Evolutionary conservation across 345 rosid species (phyloP), one percentile per base, ranked within the genome.

Genomic region (Ceriops decandra): DNA sequence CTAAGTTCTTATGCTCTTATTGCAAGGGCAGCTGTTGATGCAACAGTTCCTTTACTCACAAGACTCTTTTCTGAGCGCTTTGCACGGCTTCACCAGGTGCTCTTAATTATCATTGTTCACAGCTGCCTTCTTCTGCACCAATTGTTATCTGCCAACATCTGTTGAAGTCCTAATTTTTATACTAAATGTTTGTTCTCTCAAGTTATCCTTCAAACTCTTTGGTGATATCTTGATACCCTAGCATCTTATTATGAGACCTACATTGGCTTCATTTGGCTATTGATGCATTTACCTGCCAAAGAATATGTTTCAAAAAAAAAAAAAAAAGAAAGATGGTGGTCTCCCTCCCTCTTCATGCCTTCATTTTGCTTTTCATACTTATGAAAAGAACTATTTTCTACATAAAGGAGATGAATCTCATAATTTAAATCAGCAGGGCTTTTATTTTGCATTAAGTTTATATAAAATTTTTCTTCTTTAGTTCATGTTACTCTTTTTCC

Each of bases 1-100:
- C 83, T 95, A 76, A 86, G 85, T 72, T 91, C 97, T 56, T 95
- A 95, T 86, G 97, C 97, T 49, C 95, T 95, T 77, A 89, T 95
- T 72, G 99, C 90, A 52, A 88, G 99, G 86, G 95, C 92, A 61
- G 84, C 97, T 68, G 81, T 84, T 65, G 96, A 87, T 82, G 76
- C 82, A 66, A 86, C 99, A 77, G 77, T 91, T 79, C 97, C 95
- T 56, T 83, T 88, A 60, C 89, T 95, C 53, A 78, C 87, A 52
- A 79, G 88, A 68, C 71, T 77, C 35, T 88, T 91, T 73, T 71
- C 91, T 21, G 99, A 90, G 75, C 88, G 83, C 61, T 78, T 90
- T 82, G 82, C 86, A 46, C 82, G 72, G 33, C 87, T 95, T 74
- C 90, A 88, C 77, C 99, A 91, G 99, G 99, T 95, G 71, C 78